These are phyloP conservation scores for Aspergillus neotritici DNA, from an alignment of 2,329 filamentous ascomycete species.

Conservation along the genomic window DNA sequence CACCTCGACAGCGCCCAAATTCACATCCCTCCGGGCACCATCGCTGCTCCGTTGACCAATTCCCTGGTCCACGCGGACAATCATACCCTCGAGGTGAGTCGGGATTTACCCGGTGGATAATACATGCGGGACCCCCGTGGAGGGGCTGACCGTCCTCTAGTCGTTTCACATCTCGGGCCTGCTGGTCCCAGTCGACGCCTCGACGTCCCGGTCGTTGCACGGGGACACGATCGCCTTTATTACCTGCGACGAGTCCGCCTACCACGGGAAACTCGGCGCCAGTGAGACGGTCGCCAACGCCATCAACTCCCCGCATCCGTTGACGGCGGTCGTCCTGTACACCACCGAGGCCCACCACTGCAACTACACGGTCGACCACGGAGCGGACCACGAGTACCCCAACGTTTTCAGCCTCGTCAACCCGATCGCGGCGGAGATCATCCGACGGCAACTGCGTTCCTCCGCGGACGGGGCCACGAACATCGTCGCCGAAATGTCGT, in stretches of 20 bases:
- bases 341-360: constrained; percentile 36
- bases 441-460: constrained; percentile 18
- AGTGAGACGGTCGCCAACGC: constrained; percentile 31
- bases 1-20: constrained; percentile 18
- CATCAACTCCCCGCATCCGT: constrained; percentile 21
- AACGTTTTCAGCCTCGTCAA: constrained; percentile 35
- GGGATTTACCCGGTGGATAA: not conserved
- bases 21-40: constrained; percentile 14
- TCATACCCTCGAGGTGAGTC: constrained; percentile 20
- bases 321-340: constrained; percentile 37
- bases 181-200: constrained; percentile 23
- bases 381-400: constrained; percentile 17
- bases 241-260: constrained; percentile 37
- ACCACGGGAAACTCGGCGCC: constrained; percentile 34
- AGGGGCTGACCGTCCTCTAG: constrained; percentile 13
- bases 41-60: constrained; percentile 25
- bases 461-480: constrained; percentile 15
- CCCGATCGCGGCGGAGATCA: constrained; percentile 6
- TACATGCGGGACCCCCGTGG: not conserved
- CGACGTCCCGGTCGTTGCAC: constrained; percentile 24
- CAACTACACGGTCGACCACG: constrained; percentile 25
- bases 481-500: constrained; percentile 33
- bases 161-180: constrained; percentile 23
- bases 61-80: constrained; percentile 16
- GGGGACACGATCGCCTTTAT: constrained; percentile 34